These are phyloP conservation scores for Aspergillus hiratsukae DNA, from an alignment of 2,329 filamentous ascomycete species.

Conservation along the genomic window DNA sequence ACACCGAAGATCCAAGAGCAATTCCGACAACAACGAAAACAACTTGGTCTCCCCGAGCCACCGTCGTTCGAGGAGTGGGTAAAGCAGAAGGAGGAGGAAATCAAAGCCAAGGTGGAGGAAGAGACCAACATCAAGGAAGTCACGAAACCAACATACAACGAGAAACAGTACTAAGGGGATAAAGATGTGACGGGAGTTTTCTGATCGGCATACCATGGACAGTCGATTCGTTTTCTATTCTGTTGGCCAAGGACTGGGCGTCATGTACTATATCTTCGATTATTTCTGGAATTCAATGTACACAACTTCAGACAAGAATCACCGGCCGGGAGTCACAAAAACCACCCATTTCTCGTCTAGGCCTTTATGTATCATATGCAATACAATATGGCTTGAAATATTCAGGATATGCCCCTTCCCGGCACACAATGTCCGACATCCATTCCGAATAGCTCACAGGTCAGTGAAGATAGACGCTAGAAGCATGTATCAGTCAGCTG, in stretches of 20 bases:
- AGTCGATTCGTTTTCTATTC: constrained; percentile 4
- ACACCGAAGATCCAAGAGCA: constrained; percentile 61
- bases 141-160: constrained; percentile 29
- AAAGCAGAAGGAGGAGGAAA: constrained; percentile 39
- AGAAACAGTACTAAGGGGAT: constrained; percentile 23
- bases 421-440: not conserved
- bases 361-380: not conserved
- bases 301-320: not conserved
- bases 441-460: not conserved
- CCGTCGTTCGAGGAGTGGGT: constrained; percentile 40
- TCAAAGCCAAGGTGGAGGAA: constrained; percentile 35
- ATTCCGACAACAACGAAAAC: constrained; percentile 61
- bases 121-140: constrained; percentile 29
- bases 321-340: not conserved
- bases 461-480: not conserved
- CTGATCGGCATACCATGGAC: not conserved
- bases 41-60: constrained; percentile 59
- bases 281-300: not conserved
- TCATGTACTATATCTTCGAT: not conserved
- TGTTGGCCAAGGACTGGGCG: not conserved
- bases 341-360: not conserved
- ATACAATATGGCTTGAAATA: not conserved
- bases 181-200: constrained; percentile 1
- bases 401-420: not conserved
- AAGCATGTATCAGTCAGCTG: no score